These are phyloP conservation scores for Aspergillus neoniger DNA, from an alignment of 2,329 filamentous ascomycete genomes.

Conservation along the genomic window DNA sequence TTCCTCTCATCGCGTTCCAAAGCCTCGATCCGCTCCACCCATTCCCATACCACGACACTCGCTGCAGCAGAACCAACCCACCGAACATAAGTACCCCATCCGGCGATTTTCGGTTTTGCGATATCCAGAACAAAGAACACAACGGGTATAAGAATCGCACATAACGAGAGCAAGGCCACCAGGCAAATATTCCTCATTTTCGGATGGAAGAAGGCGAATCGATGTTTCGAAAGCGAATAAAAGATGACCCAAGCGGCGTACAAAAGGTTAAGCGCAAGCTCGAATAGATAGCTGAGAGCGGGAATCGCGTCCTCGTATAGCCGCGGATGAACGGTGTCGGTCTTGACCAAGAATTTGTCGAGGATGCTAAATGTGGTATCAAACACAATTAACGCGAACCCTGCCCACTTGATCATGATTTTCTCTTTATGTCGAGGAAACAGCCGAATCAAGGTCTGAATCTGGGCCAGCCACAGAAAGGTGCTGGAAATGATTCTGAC, in stretches of 20 bases:
- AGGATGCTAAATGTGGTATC: conserved; percentile 89
- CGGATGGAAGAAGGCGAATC: conserved; percentile 86
- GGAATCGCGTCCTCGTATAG: conserved; percentile 88
- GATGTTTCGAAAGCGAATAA: conserved; percentile 87
- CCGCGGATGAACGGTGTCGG: conserved; percentile 57
- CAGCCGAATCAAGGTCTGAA: conserved; percentile 90
- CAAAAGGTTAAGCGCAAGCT: conserved; percentile 79
- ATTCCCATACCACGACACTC: conserved; percentile 97
- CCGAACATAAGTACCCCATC: conserved; percentile 92
- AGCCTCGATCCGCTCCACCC: conserved; percentile 93
- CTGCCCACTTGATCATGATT: conserved; percentile 98
- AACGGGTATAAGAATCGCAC: conserved; percentile 82
- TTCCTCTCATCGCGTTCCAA: conserved; percentile 91
- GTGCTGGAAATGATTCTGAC: conserved; percentile 93
- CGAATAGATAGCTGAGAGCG: conserved; percentile 86
- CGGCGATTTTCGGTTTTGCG: conserved; percentile 77
- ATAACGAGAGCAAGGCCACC: conserved; percentile 74
- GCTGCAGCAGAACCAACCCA: conserved; percentile 96
- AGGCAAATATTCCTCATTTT: conserved; percentile 87
- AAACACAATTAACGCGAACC: conserved; percentile 86
- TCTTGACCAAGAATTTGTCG: conserved; percentile 74
- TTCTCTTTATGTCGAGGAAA: conserved; percentile 98
- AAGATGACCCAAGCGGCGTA: conserved; percentile 95
- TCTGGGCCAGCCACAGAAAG: conserved; percentile 95
- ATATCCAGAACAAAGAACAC: conserved; percentile 94